Evolutionary conservation across 805 yeast genomes (phyloP), one percentile per base, ranked within the genome.

Genomic region (Myxozyma kluyveri): DNA sequence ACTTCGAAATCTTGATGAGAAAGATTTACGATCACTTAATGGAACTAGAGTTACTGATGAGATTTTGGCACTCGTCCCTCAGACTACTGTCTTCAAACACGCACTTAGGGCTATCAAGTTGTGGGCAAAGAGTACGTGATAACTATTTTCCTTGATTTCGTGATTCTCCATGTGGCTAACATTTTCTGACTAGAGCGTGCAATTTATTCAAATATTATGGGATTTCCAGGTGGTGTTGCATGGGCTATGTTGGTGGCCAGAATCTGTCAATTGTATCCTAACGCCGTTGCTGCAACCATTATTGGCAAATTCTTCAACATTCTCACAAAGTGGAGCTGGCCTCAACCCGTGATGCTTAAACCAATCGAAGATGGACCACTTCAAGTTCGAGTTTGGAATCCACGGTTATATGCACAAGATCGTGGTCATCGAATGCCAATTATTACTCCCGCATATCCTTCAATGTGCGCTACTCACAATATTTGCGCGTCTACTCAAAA

Each of bases 221-320:
- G 99, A 0, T 93, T 91, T 70, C 99, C 98, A 0, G 99, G 99
- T 64, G 99, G 99, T 69, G 99, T 93, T 44, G 99, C 99, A 1
- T 93, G 99, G 99, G 99, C 99, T 0, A 93, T 93, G 97, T 69
- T 93, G 37, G 97, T 90, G n/a, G 99, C 98, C 1, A 77, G 99
- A 63, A 88, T 93, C 26, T 93, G 99, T 69, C 99, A 93, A 68
- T 72, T 93, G 45, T 93, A 91, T 67, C 99, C 99, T 7, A 91
- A 91, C 69, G 95, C 98, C 0, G 95, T 89, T 10, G 84, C 96
- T 56, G 88, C 98, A 0, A 88, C 86, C 2, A 85, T 93, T 47
- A 83, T 93, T n/a, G 81, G 84, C 53, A 86, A 89, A 65, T 93
- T 93, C 67, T 93, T 93, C 71, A 80, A 81, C 59, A 88, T 93